Evolutionary conservation across 192 early-diverging fungal genomes (phyloP), one percentile per base, ranked within the genome.

Genomic region (Phycomyces nitens): DNA sequence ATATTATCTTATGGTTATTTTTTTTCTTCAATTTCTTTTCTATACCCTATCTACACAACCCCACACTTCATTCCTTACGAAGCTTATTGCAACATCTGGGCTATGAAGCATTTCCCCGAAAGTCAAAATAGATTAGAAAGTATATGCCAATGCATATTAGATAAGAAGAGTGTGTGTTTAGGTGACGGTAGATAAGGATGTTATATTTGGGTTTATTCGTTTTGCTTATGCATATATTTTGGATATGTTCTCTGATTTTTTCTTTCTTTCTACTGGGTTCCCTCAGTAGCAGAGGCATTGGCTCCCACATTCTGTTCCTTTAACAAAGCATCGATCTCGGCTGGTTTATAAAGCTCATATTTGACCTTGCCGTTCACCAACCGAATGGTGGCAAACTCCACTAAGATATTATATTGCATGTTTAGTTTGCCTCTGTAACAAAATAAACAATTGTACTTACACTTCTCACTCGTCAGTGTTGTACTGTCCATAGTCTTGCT

Each of bases 401-500:
- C 91, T 90, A 77, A n/a, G n/a, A n/a, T n/a, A n/a, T n/a, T 41
- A 53, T 26, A 24, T 43, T 24, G 66, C 24, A 47, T 1, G 26
- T 16, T 38, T 47, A 57, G 16, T 47, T 53, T 12, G 26, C 50
- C n/a, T 38, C 12, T 2, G 11, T 9, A 23, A 26, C 34, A 49
- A 40, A 55, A 54, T 9, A 40, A 21, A 42, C 47, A 50, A 18
- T 9, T 60, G 0, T 26, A 82, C 86, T 82, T 86, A 85, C 94
- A 75, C 73, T 98, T 97, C 65, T 99, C 95, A 71, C 87, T 89
- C 21, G 88, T 89, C 55, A 99, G 80, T 64, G 89, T 88, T 38
- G 94, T 90, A 21, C 89, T 86, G 60, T 99, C 97, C 87, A 99
- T 97, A 26, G 94, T 96, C 82, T 99, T 98, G 68, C 90, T 88